Conservation (phyloP, 192 early-diverging fungal genomes). For the Mortierella antarctica region DNA sequence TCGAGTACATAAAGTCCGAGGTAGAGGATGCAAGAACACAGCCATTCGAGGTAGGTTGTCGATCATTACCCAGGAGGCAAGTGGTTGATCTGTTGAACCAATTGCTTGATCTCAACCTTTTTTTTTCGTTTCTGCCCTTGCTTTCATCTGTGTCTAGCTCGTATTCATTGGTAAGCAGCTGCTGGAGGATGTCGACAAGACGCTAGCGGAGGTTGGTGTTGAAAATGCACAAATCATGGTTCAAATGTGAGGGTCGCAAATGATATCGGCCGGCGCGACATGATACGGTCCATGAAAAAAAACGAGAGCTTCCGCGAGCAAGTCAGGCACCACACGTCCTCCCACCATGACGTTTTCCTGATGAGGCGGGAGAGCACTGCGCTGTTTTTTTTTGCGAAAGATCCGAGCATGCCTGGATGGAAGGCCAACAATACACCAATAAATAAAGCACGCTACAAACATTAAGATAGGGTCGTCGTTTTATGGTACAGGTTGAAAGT, state of each 20-base stretch:
- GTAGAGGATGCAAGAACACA: constrained; percentile 70
- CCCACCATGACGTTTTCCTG: too few species aligned
- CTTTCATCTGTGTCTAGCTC: constrained; percentile 64
- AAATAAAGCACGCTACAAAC: too few species aligned
- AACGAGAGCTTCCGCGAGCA: not conserved
- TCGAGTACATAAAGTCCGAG: constrained; percentile 85
- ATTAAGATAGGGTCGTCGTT: too few species aligned
- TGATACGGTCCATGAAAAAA: not conserved
- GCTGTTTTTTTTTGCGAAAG: too few species aligned
- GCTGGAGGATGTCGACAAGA: constrained; percentile 70
- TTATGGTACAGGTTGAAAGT: too few species aligned
- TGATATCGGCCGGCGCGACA: too few species aligned
- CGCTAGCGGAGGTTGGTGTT: constrained; percentile 79
- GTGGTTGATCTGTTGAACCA: not conserved
- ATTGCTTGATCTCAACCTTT: constrained; percentile 7
- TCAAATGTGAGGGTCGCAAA: constrained; percentile 39
- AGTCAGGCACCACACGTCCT: too few species aligned
- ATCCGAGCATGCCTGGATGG: too few species aligned
- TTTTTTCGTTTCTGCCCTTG: not conserved
- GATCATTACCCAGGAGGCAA: not conserved
- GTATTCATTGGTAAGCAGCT: constrained; percentile 76
- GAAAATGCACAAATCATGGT: constrained; percentile 67
- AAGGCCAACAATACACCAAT: too few species aligned
- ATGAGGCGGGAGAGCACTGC: too few species aligned
- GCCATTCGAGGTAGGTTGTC: constrained; percentile 75